Evolutionary conservation across 805 yeast genomes (phyloP).

Genomic region (Schizosaccharomyces cryophilus): DNA sequence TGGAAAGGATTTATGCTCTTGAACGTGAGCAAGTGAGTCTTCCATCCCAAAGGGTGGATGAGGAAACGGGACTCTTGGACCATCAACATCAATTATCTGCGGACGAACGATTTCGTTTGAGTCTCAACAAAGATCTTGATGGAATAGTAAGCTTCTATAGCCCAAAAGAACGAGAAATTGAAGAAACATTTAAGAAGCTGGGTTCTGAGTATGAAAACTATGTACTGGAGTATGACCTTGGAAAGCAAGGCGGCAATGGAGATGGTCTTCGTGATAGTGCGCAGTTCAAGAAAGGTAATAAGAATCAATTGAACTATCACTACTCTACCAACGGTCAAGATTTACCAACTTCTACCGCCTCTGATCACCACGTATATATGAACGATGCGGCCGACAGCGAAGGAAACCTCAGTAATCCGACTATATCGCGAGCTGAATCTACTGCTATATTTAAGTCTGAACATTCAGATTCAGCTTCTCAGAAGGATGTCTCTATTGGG

Average conservation of each 20-base stretch:
- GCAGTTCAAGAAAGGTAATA: background rate
- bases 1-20: slow-evolving; percentile 34
- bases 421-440: background rate
- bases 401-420: background rate
- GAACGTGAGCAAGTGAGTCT: slow-evolving; percentile 31
- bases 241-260: no score
- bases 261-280: no score
- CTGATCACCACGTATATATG: background rate
- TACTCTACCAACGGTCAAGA: no score
- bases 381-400: background rate
- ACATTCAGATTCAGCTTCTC: background rate
- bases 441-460: background rate
- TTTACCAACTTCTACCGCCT: background rate
- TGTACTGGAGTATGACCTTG: slow-evolving; percentile 10
- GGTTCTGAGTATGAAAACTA: slow-evolving; percentile 39
- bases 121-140: slow-evolving; percentile 49
- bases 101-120: slow-evolving; percentile 34
- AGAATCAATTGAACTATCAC: background rate
- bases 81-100: slow-evolving; percentile 19
- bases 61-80: slow-evolving; percentile 7
- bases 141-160: slow-evolving; percentile 57
- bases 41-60: slow-evolving; percentile 14
- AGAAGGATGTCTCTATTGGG: background rate
- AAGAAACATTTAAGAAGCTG: slow-evolving; percentile 29
- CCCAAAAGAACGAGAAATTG: slow-evolving; percentile 36